phyloP scores from a whole-genome alignment of 768 basidiomycete genomes.

The Suillus brevipes region DNA sequence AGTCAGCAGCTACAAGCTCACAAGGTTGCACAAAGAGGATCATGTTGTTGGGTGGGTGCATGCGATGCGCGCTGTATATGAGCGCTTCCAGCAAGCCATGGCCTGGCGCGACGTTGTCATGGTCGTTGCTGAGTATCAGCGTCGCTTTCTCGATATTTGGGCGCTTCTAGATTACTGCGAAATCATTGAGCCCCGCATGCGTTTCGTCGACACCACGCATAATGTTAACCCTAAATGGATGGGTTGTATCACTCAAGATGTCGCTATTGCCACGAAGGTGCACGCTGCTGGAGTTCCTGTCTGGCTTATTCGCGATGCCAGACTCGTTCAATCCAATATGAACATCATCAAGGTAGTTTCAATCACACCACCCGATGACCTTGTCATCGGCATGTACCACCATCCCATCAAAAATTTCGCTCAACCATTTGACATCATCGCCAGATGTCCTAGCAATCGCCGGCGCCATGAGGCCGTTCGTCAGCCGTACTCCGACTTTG shows the following conservation, averaged over 20 bases:
- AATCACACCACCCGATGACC: background rate
- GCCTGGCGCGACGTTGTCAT: background rate
- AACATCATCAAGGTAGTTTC: background rate
- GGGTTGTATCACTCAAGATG: conserved; percentile 4
- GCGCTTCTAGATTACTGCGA: background rate
- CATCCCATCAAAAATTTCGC: background rate
- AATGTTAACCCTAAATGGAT: background rate
- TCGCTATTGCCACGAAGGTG: background rate
- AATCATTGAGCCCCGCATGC: background rate
- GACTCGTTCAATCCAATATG: background rate
- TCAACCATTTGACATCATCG: background rate
- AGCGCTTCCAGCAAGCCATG: background rate
- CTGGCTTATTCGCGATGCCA: background rate
- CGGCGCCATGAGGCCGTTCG: background rate
- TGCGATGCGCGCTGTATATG: background rate
- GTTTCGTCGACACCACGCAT: background rate
- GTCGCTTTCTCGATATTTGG: background rate
- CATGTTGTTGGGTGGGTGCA: background rate
- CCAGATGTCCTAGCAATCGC: background rate
- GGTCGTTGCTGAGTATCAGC: background rate
- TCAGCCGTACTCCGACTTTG: background rate
- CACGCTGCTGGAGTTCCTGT: background rate
- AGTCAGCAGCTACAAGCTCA: background rate
- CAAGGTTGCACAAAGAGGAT: background rate
- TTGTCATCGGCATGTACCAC: background rate